A percentile compares a stretch with the other conserved stretches of the same genome.
Evolutionary conservation across 2,329 filamentous ascomycete genomes (phyloP).

Genomic region (Penicillium sp.): DNA sequence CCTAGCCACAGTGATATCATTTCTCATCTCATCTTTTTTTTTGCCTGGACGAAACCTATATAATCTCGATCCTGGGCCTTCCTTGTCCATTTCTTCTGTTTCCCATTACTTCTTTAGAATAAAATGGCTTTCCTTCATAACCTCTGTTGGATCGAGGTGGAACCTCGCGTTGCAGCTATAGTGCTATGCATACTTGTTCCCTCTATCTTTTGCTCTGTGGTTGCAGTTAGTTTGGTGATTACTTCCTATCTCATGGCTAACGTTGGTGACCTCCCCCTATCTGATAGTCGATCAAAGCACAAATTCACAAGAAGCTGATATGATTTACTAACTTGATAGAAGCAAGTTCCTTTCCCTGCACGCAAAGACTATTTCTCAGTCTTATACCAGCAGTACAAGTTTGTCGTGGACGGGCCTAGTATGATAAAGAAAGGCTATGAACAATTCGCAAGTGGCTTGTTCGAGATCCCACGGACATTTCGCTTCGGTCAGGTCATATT

Average conservation of each 20-base stretch:
- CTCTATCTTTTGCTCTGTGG: neutral
- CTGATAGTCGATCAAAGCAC: neutral
- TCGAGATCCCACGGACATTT: constrained; percentile 23
- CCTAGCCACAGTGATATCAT: neutral
- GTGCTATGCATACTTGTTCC: neutral
- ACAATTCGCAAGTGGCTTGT: constrained; percentile 13
- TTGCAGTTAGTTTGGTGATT: constrained; percentile 4
- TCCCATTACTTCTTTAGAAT: neutral
- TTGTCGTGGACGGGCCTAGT: constrained; percentile 16
- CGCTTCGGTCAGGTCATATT: constrained; percentile 19
- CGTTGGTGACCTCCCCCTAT: constrained; percentile 6
- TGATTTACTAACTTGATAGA: neutral
- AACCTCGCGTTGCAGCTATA: neutral
- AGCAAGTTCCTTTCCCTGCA: constrained; percentile 6
- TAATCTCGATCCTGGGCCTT: neutral
- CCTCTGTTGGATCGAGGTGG: neutral
- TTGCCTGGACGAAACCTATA: neutral
- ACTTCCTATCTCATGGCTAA: constrained; percentile 13
- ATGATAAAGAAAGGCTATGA: constrained; percentile 16
- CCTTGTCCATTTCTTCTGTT: neutral
- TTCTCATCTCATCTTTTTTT: neutral
- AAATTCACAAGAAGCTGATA: neutral
- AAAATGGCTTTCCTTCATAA: neutral
- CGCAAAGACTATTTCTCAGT: constrained; percentile 8
- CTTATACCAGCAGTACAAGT: constrained; percentile 18